Evolutionary conservation across 2,329 filamentous ascomycete species (phyloP).

Genomic region (Aspergillus felis): DNA sequence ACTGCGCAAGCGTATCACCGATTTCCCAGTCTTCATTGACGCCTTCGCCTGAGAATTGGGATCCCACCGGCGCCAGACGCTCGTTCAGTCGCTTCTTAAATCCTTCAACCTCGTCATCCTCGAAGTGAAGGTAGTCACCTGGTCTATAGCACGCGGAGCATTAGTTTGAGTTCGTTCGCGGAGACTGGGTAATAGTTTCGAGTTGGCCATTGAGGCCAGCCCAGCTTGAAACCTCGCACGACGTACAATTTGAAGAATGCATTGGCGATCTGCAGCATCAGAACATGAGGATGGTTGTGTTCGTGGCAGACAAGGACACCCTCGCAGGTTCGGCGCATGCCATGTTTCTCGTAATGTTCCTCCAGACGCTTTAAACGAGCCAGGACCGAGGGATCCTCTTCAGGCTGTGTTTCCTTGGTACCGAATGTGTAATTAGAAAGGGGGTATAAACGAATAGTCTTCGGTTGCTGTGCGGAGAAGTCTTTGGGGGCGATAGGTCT

Average conservation of each 20-base stretch:
- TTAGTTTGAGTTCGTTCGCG: neutral
- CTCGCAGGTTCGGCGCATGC: conserved; percentile 96
- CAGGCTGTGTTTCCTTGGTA: conserved; percentile 95
- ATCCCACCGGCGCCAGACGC: conserved; percentile 85
- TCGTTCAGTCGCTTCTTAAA: conserved; percentile 94
- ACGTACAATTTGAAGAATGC: conserved; percentile 91
- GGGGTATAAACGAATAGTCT: conserved; percentile 86
- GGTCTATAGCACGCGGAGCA: conserved; percentile 50
- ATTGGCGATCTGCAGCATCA: conserved; percentile 99
- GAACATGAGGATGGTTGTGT: conserved; percentile 96
- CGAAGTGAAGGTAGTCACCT: conserved; percentile 85
- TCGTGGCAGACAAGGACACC: conserved; percentile 97
- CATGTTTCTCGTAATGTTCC: conserved; percentile 86
- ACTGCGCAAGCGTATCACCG: conserved; percentile 91
- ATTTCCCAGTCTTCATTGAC: conserved; percentile 94
- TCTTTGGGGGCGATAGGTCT: conserved; percentile 72
- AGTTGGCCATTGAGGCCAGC: neutral
- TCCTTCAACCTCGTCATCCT: conserved; percentile 85
- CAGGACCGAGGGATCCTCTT: conserved; percentile 93
- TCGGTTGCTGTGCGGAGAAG: conserved; percentile 86
- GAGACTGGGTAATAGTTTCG: neutral
- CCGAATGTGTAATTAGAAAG: conserved; percentile 99
- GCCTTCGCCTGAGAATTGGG: conserved; percentile 73
- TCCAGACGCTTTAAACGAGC: conserved; percentile 91
- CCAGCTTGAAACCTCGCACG: neutral